Base-by-base conservation (phyloP, 331 rosid genomes). In the Arachis monticola region DNA sequence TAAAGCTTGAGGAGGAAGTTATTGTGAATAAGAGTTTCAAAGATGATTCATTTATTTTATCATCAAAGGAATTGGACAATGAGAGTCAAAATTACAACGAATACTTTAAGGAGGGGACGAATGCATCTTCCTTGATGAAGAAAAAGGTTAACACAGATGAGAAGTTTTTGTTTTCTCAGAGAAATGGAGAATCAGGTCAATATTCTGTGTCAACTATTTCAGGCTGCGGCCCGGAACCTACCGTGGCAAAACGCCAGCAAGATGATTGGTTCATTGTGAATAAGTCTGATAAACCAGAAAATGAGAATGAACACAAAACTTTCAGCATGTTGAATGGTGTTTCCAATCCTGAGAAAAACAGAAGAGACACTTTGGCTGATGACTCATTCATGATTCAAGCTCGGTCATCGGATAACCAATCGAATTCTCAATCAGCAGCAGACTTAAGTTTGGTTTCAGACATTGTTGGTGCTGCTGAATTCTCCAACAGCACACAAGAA, bases 361-460 rank as follows among this genome's bases (percentile, higher is more conserved):
- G 80, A 70, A 95, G 77, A 72, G 87, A 77, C 68, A 77, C 78
- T 46, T 66, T 92, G 69, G 83, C 75, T 3, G 99, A 95, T 75
- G 99, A 95, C 81, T 95, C 97, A 38, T 92, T 95, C 80, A 95
- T 95, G 97, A 90, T 95, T 85, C 91, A 75, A 69, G 74, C 80
- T 83, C 92, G 84, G 73, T 59, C 85, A 41, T 48, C 80, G 6
- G 87, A 82, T 59, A 83, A 88, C 81, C 92, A 83, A 51, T 79
- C 82, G 46, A 85, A 87, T 66, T 85, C 88, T 79, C 89, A 67
- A 69, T 75, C 88, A 61, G 87, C 80, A 52, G 85, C 86, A 10
- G 84, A 82, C 69, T 69, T 90, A 50, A 86, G 90, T 81, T 53
- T 86, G 69, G 88, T 81, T 41, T 84, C 92, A 12, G 97, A 92